phyloP scores from a whole-genome alignment of 1,139 yeast genomes.

The Hyphopichia fennica region DNA sequence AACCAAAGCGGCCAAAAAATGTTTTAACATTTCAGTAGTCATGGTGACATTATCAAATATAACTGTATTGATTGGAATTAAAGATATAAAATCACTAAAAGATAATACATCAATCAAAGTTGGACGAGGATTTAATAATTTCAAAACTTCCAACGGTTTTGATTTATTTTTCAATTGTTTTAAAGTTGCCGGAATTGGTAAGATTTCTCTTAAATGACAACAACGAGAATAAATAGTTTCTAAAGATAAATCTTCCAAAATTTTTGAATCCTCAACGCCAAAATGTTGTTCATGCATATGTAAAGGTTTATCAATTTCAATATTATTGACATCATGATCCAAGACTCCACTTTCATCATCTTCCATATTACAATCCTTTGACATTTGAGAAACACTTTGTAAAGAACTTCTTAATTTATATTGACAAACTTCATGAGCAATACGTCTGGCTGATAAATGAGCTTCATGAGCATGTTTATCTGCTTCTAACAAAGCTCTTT shows the following conservation, averaged over 20 bases:
- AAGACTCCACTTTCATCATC: slow-evolving; percentile 6
- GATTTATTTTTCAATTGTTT: slow-evolving; percentile 77
- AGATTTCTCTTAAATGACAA: slow-evolving; percentile 70
- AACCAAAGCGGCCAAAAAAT: slow-evolving; percentile 62
- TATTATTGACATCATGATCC: slow-evolving; percentile 16
- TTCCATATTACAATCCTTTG: slow-evolving; percentile 9
- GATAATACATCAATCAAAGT: slow-evolving; percentile 87
- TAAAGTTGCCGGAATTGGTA: slow-evolving; percentile 74
- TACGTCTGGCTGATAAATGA: slow-evolving; percentile 64
- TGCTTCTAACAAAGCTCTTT: slow-evolving; percentile 56
- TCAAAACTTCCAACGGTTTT: slow-evolving; percentile 72
- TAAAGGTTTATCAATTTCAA: slow-evolving; percentile 55
- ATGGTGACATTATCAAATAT: slow-evolving; percentile 82
- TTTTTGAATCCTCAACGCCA: slow-evolving; percentile 13
- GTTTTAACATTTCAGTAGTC: slow-evolving; percentile 76
- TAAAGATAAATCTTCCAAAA: slow-evolving; percentile 43
- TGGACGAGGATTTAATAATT: slow-evolving; percentile 85
- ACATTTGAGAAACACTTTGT: slow-evolving; percentile 12
- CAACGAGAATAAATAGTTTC: slow-evolving; percentile 77
- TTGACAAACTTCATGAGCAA: slow-evolving; percentile 61
- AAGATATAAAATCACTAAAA: slow-evolving; percentile 82
- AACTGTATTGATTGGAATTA: slow-evolving; percentile 76
- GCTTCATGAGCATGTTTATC: slow-evolving; percentile 76
- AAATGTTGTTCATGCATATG: slow-evolving; percentile 70
- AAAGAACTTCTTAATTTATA: slow-evolving; percentile 23